Percentiles rank a stretch among this genome's conserved stretches.
Evolutionary conservation across 257 asterid genomes (phyloP).

Genomic region (Solanum sitiens): DNA sequence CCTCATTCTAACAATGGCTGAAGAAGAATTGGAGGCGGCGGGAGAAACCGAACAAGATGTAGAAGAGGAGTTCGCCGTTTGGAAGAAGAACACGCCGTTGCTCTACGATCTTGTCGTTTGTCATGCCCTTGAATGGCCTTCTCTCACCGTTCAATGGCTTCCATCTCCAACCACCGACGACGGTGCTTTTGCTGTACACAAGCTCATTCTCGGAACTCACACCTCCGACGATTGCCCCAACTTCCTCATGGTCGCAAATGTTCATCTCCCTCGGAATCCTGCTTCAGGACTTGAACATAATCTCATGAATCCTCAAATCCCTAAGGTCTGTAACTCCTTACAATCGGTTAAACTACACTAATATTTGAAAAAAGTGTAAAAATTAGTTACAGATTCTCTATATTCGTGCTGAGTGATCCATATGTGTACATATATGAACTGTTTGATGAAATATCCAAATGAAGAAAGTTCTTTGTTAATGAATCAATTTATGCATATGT

Average conservation of each 20-base stretch:
- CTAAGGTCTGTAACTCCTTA: slow-evolving; percentile 37
- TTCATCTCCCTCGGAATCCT: slow-evolving; percentile 59
- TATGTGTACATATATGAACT: background rate
- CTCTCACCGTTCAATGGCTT: slow-evolving; percentile 94
- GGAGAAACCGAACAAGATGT: slow-evolving; percentile 29
- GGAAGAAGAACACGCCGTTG: slow-evolving; percentile 94
- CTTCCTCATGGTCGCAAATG: slow-evolving; percentile 73
- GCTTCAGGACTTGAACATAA: slow-evolving; percentile 29
- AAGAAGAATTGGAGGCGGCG: slow-evolving; percentile 16
- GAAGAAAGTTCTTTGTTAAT: background rate
- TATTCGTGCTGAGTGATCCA: background rate
- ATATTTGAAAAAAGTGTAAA: background rate
- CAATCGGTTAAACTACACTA: background rate
- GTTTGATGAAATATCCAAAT: background rate
- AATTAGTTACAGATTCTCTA: background rate
- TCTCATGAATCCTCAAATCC: slow-evolving; percentile 31
- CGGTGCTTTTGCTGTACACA: slow-evolving; percentile 43
- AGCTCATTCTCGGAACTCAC: slow-evolving; percentile 76
- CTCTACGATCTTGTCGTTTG: slow-evolving; percentile 74
- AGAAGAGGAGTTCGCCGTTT: slow-evolving; percentile 83
- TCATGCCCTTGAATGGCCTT: slow-evolving; percentile 93
- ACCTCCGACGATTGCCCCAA: slow-evolving; percentile 70
- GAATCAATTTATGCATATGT: background rate
- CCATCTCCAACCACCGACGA: slow-evolving; percentile 37
- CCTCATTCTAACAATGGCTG: slow-evolving; percentile 15